Evolutionary conservation across 768 basidiomycete genomes (phyloP).

Genomic region (Kwoniella botswanensis): DNA sequence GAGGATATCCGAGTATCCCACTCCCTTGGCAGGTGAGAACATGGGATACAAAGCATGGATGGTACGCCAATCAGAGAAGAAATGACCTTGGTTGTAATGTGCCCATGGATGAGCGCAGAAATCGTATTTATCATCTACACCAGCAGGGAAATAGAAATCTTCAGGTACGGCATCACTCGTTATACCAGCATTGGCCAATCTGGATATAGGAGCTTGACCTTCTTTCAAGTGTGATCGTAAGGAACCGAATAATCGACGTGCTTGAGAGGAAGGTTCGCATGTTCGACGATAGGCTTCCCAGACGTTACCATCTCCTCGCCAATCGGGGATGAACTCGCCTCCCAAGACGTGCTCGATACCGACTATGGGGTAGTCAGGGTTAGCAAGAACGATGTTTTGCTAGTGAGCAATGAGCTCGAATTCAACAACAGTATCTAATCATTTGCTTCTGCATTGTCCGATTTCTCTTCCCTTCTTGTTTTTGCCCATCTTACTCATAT

Average conservation of each 20-base stretch:
- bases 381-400: background rate
- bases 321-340: conserved; percentile 75
- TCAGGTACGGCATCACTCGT: conserved; percentile 52
- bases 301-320: conserved; percentile 77
- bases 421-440: background rate
- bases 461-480: too few relatives aligned
- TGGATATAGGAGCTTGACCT: conserved; percentile 55
- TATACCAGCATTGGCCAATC: conserved; percentile 58
- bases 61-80: conserved; percentile 95
- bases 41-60: conserved; percentile 88
- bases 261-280: conserved; percentile 76
- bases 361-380: conserved; percentile 50
- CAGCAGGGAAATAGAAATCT: conserved; percentile 70
- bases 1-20: conserved; percentile 84
- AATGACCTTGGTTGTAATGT: conserved; percentile 87
- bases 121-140: conserved; percentile 71
- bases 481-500: too few relatives aligned
- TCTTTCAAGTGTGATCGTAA: conserved; percentile 63
- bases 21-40: conserved; percentile 86
- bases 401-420: background rate
- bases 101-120: conserved; percentile 83
- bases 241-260: conserved; percentile 81
- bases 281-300: conserved; percentile 97
- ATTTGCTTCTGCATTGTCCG: too few relatives aligned
- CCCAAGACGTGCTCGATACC: conserved; percentile 68